phyloP scores from a whole-genome alignment of 2,329 filamentous ascomycete species.

The Metarhizium humberi region DNA sequence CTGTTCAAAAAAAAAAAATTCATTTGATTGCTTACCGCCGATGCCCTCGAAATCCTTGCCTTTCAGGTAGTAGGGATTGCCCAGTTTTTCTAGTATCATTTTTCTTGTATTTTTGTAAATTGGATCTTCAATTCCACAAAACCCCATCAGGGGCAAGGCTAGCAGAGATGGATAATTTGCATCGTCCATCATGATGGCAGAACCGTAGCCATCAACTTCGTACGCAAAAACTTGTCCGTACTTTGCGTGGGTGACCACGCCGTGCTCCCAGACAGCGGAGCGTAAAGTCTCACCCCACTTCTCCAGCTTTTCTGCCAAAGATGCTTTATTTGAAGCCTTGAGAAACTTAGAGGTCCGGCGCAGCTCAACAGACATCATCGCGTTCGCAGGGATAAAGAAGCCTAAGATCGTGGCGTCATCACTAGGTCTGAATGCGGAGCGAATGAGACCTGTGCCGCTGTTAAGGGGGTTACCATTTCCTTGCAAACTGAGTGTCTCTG shows the following conservation, averaged over 20 bases:
- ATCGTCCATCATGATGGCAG: slow-evolving; percentile 78
- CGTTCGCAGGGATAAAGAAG: slow-evolving; percentile 92
- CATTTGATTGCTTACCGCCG: slow-evolving; percentile 51
- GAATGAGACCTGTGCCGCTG: slow-evolving; percentile 71
- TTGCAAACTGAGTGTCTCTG: slow-evolving; percentile 75
- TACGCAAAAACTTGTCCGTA: slow-evolving; percentile 78
- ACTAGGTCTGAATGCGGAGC: slow-evolving; percentile 88
- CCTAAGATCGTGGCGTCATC: slow-evolving; percentile 92
- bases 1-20: background rate
- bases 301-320: slow-evolving; percentile 46
- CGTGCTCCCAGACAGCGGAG: slow-evolving; percentile 75
- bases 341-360: slow-evolving; percentile 64
- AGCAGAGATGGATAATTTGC: slow-evolving; percentile 79
- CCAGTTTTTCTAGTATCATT: slow-evolving; percentile 60
- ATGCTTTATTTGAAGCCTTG: slow-evolving; percentile 44
- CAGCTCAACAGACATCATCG: slow-evolving; percentile 89
- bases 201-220: slow-evolving; percentile 82
- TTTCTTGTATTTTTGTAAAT: slow-evolving; percentile 82
- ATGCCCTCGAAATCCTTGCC: slow-evolving; percentile 77
- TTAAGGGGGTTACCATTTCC: slow-evolving; percentile 91
- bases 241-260: slow-evolving; percentile 64
- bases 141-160: slow-evolving; percentile 70
- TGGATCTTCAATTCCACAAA: slow-evolving; percentile 52
- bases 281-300: slow-evolving; percentile 54
- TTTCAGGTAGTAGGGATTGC: slow-evolving; percentile 82